These are phyloP conservation scores for Starmerella bombicola DNA, from an alignment of 805 yeast genomes.

Conservation along the genomic window DNA sequence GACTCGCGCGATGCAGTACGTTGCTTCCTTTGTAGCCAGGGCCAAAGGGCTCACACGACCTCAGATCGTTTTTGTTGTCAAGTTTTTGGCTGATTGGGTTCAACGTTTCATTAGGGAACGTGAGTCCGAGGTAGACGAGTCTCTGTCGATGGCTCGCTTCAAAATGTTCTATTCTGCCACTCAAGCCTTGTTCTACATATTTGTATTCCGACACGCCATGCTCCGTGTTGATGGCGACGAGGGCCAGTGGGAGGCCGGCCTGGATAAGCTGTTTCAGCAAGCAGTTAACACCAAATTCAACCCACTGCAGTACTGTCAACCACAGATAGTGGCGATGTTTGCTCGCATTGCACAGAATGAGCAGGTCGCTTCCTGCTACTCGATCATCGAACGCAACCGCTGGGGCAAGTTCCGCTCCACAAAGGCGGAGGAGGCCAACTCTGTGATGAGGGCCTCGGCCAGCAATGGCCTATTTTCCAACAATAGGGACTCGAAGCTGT, in stretches of 20 bases:
- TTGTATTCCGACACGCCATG: conserved; percentile 69
- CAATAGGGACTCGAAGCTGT: conserved; percentile 71
- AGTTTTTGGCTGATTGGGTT: conserved; percentile 73
- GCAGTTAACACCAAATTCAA: conserved; percentile 78
- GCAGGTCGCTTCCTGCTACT: conserved; percentile 83
- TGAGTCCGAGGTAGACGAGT: conserved; percentile 62
- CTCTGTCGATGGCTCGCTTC: conserved; percentile 80
- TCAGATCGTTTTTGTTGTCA: conserved; percentile 71
- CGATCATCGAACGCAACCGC: conserved; percentile 82
- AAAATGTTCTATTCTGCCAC: conserved; percentile 80
- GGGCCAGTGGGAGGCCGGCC: conserved; percentile 30
- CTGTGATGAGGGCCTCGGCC: background rate
- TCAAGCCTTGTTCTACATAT: conserved; percentile 80
- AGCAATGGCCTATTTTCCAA: conserved; percentile 36
- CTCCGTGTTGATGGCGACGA: conserved; percentile 33
- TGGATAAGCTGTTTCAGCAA: conserved; percentile 80
- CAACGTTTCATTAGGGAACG: conserved; percentile 70
- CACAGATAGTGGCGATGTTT: conserved; percentile 83
- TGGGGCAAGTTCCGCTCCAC: conserved; percentile 42
- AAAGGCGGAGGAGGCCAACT: conserved; percentile 24
- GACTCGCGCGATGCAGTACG: conserved; percentile 81
- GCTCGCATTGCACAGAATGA: conserved; percentile 85
- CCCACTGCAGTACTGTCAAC: conserved; percentile 86
- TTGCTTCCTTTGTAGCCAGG: conserved; percentile 81
- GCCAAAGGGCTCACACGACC: conserved; percentile 57